These are phyloP conservation scores for Microbotryum lychnidis-dioicae DNA, from an alignment of 1,284 basidiomycete genomes.

Conservation along the genomic window DNA sequence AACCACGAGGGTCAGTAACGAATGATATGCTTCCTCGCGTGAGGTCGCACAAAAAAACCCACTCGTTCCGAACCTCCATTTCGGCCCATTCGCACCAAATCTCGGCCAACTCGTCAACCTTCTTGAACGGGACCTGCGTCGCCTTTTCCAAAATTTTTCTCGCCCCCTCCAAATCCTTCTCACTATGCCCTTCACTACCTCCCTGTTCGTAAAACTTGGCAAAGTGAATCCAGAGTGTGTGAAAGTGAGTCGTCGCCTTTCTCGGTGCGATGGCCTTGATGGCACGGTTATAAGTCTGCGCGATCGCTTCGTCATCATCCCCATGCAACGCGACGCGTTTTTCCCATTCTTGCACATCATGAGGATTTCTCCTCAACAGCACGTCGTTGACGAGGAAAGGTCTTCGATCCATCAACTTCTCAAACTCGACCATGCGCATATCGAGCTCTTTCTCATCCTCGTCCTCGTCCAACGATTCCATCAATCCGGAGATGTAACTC, in stretches of 20 bases:
- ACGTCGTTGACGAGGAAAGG: slow-evolving; percentile 98
- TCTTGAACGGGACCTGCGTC: slow-evolving; percentile 80
- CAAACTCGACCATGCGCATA: slow-evolving; percentile 82
- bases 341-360: slow-evolving; percentile 99
- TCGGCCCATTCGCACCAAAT: slow-evolving; percentile 99
- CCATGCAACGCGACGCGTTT: slow-evolving; percentile 92
- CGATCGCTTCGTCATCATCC: slow-evolving; percentile 82
- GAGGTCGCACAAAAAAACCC: slow-evolving; percentile 54
- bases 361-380: slow-evolving; percentile 82
- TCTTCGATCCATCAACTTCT: slow-evolving; percentile 86
- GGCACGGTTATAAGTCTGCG: slow-evolving; percentile 84
- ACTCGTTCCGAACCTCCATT: slow-evolving; percentile 94
- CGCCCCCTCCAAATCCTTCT: slow-evolving; percentile 73
- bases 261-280: slow-evolving; percentile 81
- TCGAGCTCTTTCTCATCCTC: slow-evolving; percentile 84
- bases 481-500: slow-evolving; percentile 80
- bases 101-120: slow-evolving; percentile 96
- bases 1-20: too few species aligned
- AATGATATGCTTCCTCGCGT: too few species aligned
- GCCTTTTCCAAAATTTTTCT: slow-evolving; percentile 89
- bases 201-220: slow-evolving; percentile 97
- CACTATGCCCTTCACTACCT: slow-evolving; percentile 53
- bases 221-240: slow-evolving; percentile 88
- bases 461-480: slow-evolving; percentile 66
- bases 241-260: slow-evolving; percentile 83